A percentile compares a stretch with the other conserved stretches of the same genome.
Conservation (phyloP, 805 yeast species). For the Helenozyma rhizophorensis region DNA sequence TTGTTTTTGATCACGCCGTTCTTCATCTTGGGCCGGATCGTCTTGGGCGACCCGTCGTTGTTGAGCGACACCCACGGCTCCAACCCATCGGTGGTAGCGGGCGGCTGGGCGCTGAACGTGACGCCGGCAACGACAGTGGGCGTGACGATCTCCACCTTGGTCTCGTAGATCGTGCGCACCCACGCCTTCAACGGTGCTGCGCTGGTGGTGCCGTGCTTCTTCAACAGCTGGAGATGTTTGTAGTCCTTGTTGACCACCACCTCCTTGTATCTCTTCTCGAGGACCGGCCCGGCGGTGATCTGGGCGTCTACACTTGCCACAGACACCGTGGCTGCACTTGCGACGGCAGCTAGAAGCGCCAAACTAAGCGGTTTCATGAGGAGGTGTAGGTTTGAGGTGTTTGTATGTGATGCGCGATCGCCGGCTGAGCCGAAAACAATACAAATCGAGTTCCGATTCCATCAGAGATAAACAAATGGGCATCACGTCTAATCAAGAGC, state of each 20-base stretch:
- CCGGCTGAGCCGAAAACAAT: no score
- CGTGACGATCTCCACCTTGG: constrained; percentile 52
- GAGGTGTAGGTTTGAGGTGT: no score
- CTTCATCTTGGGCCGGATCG: constrained; percentile 70
- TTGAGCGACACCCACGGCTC: constrained; percentile 80
- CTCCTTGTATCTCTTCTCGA: constrained; percentile 28
- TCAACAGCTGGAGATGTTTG: constrained; percentile 20
- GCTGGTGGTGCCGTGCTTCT: constrained; percentile 14
- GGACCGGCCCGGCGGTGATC: constrained; percentile 9
- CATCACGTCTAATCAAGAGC: no score
- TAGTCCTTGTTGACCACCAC: constrained; percentile 28
- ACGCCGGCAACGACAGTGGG: constrained; percentile 64
- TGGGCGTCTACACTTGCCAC: constrained; percentile 12
- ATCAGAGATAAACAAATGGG: no score
- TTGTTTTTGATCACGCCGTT: constrained; percentile 65
- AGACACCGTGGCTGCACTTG: constrained; percentile 3
- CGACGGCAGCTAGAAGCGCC: not conserved
- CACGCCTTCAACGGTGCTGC: constrained; percentile 51
- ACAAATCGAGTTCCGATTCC: no score
- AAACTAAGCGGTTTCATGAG: no score
- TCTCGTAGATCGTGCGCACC: constrained; percentile 64
- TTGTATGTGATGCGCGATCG: no score
- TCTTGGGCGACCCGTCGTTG: constrained; percentile 74
- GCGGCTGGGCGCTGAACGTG: constrained; percentile 65
- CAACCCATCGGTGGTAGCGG: constrained; percentile 63